phyloP scores from a whole-genome alignment of 768 basidiomycete species.

The Mycena filopes region DNA sequence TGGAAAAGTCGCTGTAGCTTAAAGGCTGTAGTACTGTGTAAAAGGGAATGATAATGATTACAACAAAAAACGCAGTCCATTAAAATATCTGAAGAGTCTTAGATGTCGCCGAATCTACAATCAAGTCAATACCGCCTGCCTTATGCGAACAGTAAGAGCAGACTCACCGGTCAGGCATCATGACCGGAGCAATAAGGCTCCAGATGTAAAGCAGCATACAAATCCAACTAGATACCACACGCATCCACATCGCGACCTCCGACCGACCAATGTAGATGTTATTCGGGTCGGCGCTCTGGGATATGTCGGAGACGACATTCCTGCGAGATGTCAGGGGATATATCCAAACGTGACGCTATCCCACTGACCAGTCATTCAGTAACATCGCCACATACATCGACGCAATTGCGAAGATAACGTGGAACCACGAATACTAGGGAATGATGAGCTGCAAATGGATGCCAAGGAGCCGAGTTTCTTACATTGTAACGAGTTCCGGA shows the following conservation, averaged over 20 bases:
- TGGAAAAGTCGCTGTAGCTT: constrained; percentile 54
- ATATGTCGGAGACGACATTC: constrained; percentile 76
- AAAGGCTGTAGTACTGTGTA: constrained; percentile 33
- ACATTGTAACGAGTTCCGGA: constrained; percentile 96
- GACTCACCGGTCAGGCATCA: constrained; percentile 90
- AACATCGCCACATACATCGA: constrained; percentile 99
- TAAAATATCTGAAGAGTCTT: constrained; percentile 13
- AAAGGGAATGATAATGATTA: constrained; percentile 11
- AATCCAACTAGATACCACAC: constrained; percentile 95
- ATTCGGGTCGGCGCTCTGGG: constrained; percentile 60
- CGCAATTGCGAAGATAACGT: constrained; percentile 94
- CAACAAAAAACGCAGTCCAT: constrained; percentile 9
- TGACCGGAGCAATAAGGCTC: constrained; percentile 88
- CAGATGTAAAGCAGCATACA: constrained; percentile 88
- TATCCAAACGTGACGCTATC: neutral
- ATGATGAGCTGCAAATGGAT: constrained; percentile 10
- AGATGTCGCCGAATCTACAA: constrained; percentile 41
- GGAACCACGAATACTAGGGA: constrained; percentile 96
- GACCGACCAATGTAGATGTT: constrained; percentile 95
- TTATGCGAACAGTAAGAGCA: neutral
- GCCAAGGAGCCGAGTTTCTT: constrained; percentile 37
- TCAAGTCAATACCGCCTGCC: neutral
- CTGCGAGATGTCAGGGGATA: constrained; percentile 47
- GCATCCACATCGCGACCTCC: constrained; percentile 99
- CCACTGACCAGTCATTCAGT: constrained; percentile 92